phyloP scores from a whole-genome alignment of 2,329 filamentous ascomycete species.

The Aspergillus flavus region DNA sequence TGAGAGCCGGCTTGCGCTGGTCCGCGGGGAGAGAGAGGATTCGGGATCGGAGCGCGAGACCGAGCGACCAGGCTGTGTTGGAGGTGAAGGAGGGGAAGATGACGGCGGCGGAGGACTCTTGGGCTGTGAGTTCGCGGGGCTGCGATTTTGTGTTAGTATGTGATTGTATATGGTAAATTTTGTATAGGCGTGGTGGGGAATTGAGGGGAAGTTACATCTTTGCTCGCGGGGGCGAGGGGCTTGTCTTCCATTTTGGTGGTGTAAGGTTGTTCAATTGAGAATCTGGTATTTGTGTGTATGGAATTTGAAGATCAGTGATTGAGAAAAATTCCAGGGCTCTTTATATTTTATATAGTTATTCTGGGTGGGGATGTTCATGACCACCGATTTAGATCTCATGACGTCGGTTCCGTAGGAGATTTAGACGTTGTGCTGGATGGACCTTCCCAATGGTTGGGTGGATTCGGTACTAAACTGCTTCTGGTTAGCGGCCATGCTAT shows the following conservation, averaged over 20 bases:
- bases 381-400: neutral
- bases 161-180: neutral
- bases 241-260: constrained; percentile 29
- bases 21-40: constrained; percentile 36
- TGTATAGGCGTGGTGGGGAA: neutral
- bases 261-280: neutral
- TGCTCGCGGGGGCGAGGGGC: constrained; percentile 32
- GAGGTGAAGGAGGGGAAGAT: constrained; percentile 43
- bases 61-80: constrained; percentile 42
- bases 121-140: constrained; percentile 30
- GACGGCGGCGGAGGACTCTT: constrained; percentile 32
- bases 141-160: constrained; percentile 15
- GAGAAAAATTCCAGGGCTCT: neutral
- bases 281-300: neutral
- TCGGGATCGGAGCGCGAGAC: constrained; percentile 40
- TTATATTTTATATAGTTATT: neutral
- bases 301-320: neutral
- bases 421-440: neutral
- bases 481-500: neutral
- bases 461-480: neutral
- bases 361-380: neutral
- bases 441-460: neutral
- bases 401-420: neutral
- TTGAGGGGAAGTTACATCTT: constrained; percentile 26
- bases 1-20: constrained; percentile 42